Base-by-base conservation (phyloP, 2,329 filamentous ascomycete species). In the Xylaria digitata region DNA sequence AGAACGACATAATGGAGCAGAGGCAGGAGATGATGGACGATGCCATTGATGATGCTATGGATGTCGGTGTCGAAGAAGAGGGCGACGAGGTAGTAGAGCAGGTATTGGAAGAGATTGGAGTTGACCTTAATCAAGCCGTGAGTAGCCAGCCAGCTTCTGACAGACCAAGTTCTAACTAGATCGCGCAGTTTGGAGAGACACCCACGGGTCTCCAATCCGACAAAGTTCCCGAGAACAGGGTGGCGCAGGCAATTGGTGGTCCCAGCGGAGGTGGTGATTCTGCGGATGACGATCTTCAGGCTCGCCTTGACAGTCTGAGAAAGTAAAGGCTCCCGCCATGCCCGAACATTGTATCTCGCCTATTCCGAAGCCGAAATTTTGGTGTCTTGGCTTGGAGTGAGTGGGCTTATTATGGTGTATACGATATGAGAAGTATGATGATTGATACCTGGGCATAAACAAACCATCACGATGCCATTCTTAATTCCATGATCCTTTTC, bases 1-100 rank as follows among this genome's bases (percentile, higher is more conserved):
- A 99, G 81, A 99, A 98, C 81, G 96, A 98, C 76, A 94, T 99
- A 66, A 99, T 99, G 96, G 96, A 99, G 74, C 94, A 98, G 81
- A 88, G 96, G 71, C 94, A 98, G 79, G 96, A 98, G 80, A 97
- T 99, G 92, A 98, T 99, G 96, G 95, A 98, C 77, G 96, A 98
- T 80, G 95, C 94, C 21, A 96, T 99, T 67, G 96, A 99, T 78
- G 96, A 99, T 78, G 94, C 95, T 56, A 97, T 96, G 75, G 96
- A 96, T 26, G 84, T 97, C 43, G 89, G 88, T 17, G 89, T 97
- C 68, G 96, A 99, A 76, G 96, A 97, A 74, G 96, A 98, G 79
- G 93, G 94, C 40, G 96, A 99, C 74, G 96, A 99, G 78, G 92
- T 98, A 13, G 94, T 99, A 40, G 96, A 97, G 75, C 94, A 97